Percentiles rank a stretch among this genome's conserved stretches.
These are phyloP conservation scores for Nemania sp. DNA, from an alignment of 2,329 filamentous ascomycete species.

Conservation along the genomic window DNA sequence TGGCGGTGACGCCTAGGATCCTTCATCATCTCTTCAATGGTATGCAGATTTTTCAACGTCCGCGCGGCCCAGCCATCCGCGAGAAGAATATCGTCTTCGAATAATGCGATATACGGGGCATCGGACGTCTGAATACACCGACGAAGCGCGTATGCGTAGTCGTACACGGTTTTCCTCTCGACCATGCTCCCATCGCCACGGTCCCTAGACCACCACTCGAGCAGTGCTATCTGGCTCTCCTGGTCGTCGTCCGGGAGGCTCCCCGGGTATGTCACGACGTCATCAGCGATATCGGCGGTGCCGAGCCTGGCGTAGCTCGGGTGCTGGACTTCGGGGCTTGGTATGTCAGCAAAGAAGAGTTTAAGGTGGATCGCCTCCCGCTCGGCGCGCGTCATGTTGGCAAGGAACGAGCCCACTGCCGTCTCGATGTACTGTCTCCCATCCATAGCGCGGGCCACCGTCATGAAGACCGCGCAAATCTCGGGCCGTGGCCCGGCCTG, in stretches of 20 bases:
- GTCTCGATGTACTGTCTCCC: constrained; percentile 50
- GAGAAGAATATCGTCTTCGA: constrained; percentile 51
- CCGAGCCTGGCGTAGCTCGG: constrained; percentile 43
- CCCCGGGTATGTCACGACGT: constrained; percentile 46
- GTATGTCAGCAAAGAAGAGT: constrained; percentile 51
- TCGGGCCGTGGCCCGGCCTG: constrained; percentile 44
- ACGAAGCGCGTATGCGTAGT: constrained; percentile 49
- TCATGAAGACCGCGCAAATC: constrained; percentile 50
- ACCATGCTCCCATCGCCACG: constrained; percentile 42
- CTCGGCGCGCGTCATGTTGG: constrained; percentile 49
- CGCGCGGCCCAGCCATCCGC: constrained; percentile 50
- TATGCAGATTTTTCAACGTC: constrained; percentile 45
- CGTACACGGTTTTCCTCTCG: constrained; percentile 49
- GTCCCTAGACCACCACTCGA: constrained; percentile 42
- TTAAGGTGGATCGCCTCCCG: constrained; percentile 47
- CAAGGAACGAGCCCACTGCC: constrained; percentile 50
- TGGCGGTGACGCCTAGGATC: constrained; percentile 45
- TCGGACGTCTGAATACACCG: constrained; percentile 47
- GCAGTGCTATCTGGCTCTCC: constrained; percentile 40
- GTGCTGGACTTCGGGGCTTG: constrained; percentile 45
- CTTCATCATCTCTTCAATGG: constrained; percentile 48
- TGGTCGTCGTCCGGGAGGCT: constrained; percentile 40
- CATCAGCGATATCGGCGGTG: constrained; percentile 44
- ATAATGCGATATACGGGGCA: constrained; percentile 49
- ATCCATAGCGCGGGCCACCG: constrained; percentile 45